These are phyloP conservation scores for Fonsecaea multimorphosa DNA, from an alignment of 2,329 filamentous ascomycete species.

Conservation along the genomic window DNA sequence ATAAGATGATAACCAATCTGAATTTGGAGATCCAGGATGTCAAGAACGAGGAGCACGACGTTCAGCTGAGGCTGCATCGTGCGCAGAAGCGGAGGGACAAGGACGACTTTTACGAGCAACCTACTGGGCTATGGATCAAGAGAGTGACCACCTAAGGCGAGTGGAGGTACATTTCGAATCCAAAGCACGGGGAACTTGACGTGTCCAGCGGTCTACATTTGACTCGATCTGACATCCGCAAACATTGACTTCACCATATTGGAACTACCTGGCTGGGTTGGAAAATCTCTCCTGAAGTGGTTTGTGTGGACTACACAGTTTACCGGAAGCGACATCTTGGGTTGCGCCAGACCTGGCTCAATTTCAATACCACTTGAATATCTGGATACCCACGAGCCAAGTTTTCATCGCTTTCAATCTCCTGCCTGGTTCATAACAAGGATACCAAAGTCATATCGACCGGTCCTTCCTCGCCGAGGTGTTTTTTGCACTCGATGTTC, in stretches of 20 bases:
- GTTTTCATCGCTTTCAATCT: not conserved
- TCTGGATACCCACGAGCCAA: not conserved
- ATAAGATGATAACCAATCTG: conserved; percentile 70
- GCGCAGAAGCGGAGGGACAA: conserved; percentile 77
- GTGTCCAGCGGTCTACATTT: not conserved
- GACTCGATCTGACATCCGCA: not conserved
- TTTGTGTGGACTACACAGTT: not conserved
- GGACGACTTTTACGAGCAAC: conserved; percentile 59
- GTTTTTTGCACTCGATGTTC: no score
- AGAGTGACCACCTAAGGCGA: conserved; percentile 68
- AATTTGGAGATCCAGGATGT: conserved; percentile 73
- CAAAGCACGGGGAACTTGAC: not conserved
- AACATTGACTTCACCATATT: not conserved
- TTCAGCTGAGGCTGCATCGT: conserved; percentile 75
- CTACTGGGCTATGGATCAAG: conserved; percentile 76
- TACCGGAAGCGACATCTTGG: not conserved
- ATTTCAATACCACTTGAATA: not conserved
- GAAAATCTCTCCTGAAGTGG: not conserved
- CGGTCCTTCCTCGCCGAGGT: not conserved
- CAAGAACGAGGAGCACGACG: conserved; percentile 75
- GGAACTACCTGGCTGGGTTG: not conserved
- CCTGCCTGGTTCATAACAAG: not conserved
- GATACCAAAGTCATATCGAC: not conserved
- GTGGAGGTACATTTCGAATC: not conserved
- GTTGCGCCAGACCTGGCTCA: not conserved